phyloP scores from a whole-genome alignment of 2,329 filamentous ascomycete species.

The Stagonosporopsis tanaceti region DNA sequence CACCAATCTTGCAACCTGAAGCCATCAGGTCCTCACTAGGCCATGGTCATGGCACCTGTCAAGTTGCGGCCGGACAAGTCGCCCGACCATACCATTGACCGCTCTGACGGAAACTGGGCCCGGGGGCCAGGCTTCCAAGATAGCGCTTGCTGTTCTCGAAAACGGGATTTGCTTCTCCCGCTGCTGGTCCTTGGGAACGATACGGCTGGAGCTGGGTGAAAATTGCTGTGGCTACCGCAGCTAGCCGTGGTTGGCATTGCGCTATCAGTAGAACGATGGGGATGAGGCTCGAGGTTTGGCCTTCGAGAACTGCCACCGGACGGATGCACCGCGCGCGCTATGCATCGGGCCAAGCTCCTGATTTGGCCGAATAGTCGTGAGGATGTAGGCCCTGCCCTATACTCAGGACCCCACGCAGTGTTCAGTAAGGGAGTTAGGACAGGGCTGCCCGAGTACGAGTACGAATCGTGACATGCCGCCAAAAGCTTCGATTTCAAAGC shows the following conservation, averaged over 20 bases:
- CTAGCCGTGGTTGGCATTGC: conserved; percentile 35
- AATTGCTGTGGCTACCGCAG: conserved; percentile 30
- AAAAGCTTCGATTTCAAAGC: conserved; percentile 16
- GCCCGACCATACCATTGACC: conserved; percentile 14
- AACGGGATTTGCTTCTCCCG: conserved; percentile 30
- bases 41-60: conserved; percentile 13
- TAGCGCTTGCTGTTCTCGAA: conserved; percentile 38
- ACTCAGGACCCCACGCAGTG: conserved; percentile 34
- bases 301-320: conserved; percentile 31
- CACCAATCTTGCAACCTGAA: conserved; percentile 17
- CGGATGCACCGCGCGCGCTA: conserved; percentile 32
- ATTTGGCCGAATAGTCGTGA: conserved; percentile 34
- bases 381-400: conserved; percentile 40
- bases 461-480: conserved; percentile 4
- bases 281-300: conserved; percentile 41
- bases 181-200: conserved; percentile 26
- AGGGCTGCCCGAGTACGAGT: conserved; percentile 6
- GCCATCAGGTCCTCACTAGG: conserved; percentile 6
- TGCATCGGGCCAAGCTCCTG: conserved; percentile 44
- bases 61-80: conserved; percentile 14
- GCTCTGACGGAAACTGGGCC: conserved; percentile 12
- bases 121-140: conserved; percentile 18
- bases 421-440: conserved; percentile 28
- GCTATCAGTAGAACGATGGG: conserved; percentile 29
- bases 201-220: conserved; percentile 29